phyloP scores from a whole-genome alignment of 108 stramenopile genomes.

The Chaetoceros muelleri region DNA sequence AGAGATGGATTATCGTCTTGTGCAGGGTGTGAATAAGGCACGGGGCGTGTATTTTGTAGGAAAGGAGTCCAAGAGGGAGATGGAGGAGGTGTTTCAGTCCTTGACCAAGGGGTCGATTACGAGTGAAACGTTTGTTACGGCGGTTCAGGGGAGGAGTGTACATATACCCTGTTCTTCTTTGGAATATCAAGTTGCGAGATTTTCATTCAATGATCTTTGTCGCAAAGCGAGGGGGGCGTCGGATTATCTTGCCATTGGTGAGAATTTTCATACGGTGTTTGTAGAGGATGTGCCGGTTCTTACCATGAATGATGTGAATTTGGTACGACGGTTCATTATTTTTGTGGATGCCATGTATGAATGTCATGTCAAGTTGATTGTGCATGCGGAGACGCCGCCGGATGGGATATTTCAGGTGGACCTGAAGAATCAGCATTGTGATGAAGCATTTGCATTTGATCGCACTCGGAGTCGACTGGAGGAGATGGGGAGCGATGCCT shows the following conservation, averaged over 20 bases:
- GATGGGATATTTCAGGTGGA: conserved; percentile 26
- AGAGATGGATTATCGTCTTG: conserved; percentile 75
- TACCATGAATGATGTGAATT: conserved; percentile 69
- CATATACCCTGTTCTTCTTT: conserved; percentile 40
- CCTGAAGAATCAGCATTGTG: conserved; percentile 39
- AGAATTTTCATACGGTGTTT: conserved; percentile 81
- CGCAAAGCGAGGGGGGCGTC: conserved; percentile 79
- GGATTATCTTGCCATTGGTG: conserved; percentile 83
- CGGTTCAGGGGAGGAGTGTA: conserved; percentile 58
- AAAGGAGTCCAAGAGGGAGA: conserved; percentile 3
- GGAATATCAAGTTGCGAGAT: conserved; percentile 40
- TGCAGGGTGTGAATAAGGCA: conserved; percentile 18
- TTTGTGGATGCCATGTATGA: conserved; percentile 81
- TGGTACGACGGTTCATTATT: conserved; percentile 72
- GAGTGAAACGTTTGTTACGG: conserved; percentile 33
- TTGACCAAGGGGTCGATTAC: conserved; percentile 25
- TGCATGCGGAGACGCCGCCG: conserved; percentile 35
- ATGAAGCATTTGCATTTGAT: conserved; percentile 95
- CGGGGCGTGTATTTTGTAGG: conserved; percentile 29
- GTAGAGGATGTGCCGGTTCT: conserved; percentile 73
- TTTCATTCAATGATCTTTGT: conserved; percentile 87
- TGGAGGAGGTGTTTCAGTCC: conserved; percentile 30
- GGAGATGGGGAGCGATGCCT: conserved; percentile 84
- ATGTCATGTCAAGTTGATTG: conserved; percentile 48
- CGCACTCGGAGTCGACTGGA: conserved; percentile 79